Evolutionary conservation across 1,284 basidiomycete species (phyloP).

Genomic region (Papiliotrema fonsecae): DNA sequence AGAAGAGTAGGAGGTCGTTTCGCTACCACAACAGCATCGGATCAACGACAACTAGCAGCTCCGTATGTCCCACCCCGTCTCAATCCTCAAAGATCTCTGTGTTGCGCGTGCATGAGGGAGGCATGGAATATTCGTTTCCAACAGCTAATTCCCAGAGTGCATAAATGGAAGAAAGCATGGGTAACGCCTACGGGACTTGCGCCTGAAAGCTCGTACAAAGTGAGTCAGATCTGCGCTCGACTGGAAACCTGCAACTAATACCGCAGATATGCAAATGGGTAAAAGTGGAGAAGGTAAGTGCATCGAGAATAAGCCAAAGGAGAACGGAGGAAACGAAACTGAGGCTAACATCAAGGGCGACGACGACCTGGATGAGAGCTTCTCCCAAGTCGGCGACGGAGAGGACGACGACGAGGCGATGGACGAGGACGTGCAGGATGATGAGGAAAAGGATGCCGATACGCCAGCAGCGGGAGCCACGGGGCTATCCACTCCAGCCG

Average conservation of each 20-base stretch:
- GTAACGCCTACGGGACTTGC: constrained; percentile 26
- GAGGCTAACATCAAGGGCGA: constrained; percentile 6
- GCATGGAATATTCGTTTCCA: not conserved
- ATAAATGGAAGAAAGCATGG: constrained; percentile 38
- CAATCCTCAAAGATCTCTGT: no score
- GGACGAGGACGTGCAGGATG: constrained; percentile 11
- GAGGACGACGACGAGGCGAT: constrained; percentile 15
- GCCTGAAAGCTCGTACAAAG: constrained; percentile 33
- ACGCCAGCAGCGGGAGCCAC: constrained; percentile 1
- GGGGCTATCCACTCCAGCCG: no score
- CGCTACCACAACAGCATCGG: constrained; percentile 22
- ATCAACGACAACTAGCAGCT: constrained; percentile 32
- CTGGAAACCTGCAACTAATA: not conserved
- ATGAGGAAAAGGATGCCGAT: constrained; percentile 5
- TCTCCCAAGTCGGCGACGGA: constrained; percentile 13
- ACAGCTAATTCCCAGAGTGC: constrained; percentile 17
- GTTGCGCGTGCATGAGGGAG: no score
- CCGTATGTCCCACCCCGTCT: constrained; percentile 20
- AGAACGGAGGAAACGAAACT: no score
- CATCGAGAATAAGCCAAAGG: no score
- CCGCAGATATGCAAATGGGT: constrained; percentile 14
- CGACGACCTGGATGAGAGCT: constrained; percentile 17
- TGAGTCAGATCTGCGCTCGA: not conserved
- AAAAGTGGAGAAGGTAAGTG: constrained; percentile 5
- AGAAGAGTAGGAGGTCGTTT: constrained; percentile 29